These are phyloP conservation scores for Hordeum pubiflorum DNA, from an alignment of 202 grass and related monocot genomes.

Conservation along the genomic window DNA sequence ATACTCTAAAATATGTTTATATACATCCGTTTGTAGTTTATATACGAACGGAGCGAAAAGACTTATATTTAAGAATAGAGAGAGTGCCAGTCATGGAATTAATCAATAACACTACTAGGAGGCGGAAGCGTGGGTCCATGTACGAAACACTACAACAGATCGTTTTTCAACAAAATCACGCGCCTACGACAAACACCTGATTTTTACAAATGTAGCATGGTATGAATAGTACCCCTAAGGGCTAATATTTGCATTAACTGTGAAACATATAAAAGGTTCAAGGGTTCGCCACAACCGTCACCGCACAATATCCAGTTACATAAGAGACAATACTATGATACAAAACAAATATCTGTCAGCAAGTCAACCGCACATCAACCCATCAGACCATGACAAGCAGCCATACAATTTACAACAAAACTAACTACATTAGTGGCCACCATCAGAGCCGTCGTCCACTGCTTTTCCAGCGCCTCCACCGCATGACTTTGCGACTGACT, in stretches of 20 bases:
- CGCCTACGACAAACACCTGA: no score
- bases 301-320: not conserved
- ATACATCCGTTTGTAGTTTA: no score
- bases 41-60: no score
- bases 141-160: no score
- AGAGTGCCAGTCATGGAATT: no score
- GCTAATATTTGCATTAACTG: not conserved
- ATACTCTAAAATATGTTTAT: no score
- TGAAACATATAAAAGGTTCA: not conserved
- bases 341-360: not conserved
- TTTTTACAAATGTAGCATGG: no score
- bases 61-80: no score
- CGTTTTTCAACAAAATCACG: no score
- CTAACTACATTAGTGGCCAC: not conserved
- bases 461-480: conserved; percentile 48
- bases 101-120: no score
- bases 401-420: not conserved
- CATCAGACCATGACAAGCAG: not conserved
- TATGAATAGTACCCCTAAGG: no score
- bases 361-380: not conserved
- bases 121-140: no score
- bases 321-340: not conserved
- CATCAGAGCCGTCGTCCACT: conserved; percentile 54
- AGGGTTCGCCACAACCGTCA: not conserved
- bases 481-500: conserved; percentile 64